Conservation (phyloP, 495 filamentous ascomycete species). For the Penicillium goetzii region DNA sequence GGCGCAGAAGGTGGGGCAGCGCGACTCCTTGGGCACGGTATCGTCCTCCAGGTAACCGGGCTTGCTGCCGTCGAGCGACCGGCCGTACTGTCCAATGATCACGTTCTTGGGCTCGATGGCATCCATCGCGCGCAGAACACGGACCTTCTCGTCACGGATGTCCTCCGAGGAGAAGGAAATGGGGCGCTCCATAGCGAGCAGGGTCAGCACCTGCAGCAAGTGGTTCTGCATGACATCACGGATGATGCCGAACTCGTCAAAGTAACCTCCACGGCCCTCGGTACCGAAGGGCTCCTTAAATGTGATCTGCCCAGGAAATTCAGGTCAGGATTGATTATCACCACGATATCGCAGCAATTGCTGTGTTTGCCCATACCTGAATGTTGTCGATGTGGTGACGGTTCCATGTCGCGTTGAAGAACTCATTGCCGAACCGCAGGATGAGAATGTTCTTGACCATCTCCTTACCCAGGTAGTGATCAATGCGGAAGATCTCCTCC, state of each 20-base stretch:
- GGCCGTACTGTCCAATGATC: constrained; percentile 98
- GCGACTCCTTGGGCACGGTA: constrained; percentile 94
- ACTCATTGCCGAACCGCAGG: constrained; percentile 97
- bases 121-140: constrained; percentile 90
- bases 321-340: neutral
- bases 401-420: constrained; percentile 99
- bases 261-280: constrained; percentile 98
- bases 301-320: constrained; percentile 62
- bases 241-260: constrained; percentile 99
- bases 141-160: constrained; percentile 97
- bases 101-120: constrained; percentile 99
- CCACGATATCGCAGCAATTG: neutral
- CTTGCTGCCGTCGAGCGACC: constrained; percentile 95
- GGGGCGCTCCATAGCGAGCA: constrained; percentile 97
- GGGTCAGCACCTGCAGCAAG: constrained; percentile 91
- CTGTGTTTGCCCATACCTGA: constrained; percentile 42
- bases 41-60: constrained; percentile 98
- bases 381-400: constrained; percentile 99
- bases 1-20: constrained; percentile 97
- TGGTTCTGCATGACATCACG: constrained; percentile 99
- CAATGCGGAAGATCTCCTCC: constrained; percentile 99
- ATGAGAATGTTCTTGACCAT: constrained; percentile 99
- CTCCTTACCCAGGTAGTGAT: constrained; percentile 99
- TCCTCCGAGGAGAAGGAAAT: constrained; percentile 98
- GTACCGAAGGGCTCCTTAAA: constrained; percentile 99